Evolutionary conservation across 208 protist genomes (phyloP).

Genomic region (Leishmania braziliensis): DNA sequence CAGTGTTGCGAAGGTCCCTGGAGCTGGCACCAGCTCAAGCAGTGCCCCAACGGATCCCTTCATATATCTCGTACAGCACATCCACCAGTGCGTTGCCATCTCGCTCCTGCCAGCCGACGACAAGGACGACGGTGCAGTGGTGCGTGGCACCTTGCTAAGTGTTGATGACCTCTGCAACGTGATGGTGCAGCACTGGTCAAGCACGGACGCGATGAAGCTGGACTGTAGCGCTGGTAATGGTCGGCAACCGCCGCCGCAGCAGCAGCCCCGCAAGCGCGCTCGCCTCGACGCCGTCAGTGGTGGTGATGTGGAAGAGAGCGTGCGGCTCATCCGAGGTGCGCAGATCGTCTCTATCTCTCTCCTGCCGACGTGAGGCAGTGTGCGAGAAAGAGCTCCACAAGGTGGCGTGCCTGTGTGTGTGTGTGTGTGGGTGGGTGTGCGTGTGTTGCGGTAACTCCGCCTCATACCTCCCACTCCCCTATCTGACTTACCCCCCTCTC

Average conservation of each 20-base stretch:
- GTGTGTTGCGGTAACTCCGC: not conserved
- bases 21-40: not conserved
- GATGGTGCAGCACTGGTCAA: constrained; percentile 50
- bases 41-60: constrained; percentile 43
- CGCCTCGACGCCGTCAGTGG: constrained; percentile 5
- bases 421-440: not conserved
- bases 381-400: too few relatives aligned
- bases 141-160: constrained; percentile 52
- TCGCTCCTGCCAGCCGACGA: constrained; percentile 19
- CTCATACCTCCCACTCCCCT: not conserved
- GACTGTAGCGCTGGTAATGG: not conserved
- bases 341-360: constrained; percentile 52
- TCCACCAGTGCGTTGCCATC: constrained; percentile 38
- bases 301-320: constrained; percentile 15
- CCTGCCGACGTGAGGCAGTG: constrained; percentile 4
- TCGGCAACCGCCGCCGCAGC: not conserved
- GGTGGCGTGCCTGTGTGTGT: not conserved
- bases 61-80: constrained; percentile 43
- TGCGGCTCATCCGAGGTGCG: constrained; percentile 59
- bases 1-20: not conserved
- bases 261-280: constrained; percentile 24
- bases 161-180: constrained; percentile 79
- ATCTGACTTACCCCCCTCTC: too few relatives aligned
- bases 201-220: constrained; percentile 4
- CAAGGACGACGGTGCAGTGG: constrained; percentile 7